A percentile compares a stretch with the other conserved stretches of the same genome.
These are phyloP conservation scores for Sporothrix protearum DNA, from an alignment of 2,329 filamentous ascomycete species.

Conservation along the genomic window DNA sequence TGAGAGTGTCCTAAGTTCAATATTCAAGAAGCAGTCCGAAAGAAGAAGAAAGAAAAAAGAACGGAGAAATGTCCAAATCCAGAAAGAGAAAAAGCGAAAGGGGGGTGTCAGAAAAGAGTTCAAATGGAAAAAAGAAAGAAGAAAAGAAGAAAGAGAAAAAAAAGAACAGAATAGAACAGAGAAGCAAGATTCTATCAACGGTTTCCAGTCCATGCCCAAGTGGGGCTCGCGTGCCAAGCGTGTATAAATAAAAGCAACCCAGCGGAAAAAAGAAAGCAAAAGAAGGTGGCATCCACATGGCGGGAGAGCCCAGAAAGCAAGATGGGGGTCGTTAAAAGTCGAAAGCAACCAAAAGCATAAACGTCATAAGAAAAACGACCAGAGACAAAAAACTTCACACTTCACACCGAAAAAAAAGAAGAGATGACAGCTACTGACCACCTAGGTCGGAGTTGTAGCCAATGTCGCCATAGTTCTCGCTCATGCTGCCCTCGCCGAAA, in stretches of 20 bases:
- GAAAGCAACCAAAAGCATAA: constrained; percentile 7
- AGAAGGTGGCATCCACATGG: neutral
- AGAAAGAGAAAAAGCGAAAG: neutral
- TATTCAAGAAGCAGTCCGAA: neutral
- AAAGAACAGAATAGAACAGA: neutral
- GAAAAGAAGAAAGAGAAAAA: neutral
- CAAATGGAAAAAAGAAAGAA: neutral
- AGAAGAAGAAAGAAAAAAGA: neutral
- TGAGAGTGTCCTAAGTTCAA: neutral
- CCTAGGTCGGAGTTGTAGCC: constrained; percentile 54
- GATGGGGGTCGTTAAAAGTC: constrained; percentile 11
- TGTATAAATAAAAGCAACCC: neutral
- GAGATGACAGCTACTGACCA: constrained; percentile 26
- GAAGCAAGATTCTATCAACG: neutral
- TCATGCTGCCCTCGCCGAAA: constrained; percentile 55
- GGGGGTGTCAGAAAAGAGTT: neutral
- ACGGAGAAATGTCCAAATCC: too few species aligned
- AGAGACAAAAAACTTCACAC: neutral
- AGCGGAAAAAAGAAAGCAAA: constrained; percentile 10
- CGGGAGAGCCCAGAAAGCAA: neutral
- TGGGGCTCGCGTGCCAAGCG: neutral
- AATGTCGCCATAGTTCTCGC: constrained; percentile 53
- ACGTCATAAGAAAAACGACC: neutral
- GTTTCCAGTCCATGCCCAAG: constrained; percentile 1
- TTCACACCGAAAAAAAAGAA: too few species aligned